Evolutionary conservation across 1,139 yeast species (phyloP).

Genomic region (Taphrina flavorubra): DNA sequence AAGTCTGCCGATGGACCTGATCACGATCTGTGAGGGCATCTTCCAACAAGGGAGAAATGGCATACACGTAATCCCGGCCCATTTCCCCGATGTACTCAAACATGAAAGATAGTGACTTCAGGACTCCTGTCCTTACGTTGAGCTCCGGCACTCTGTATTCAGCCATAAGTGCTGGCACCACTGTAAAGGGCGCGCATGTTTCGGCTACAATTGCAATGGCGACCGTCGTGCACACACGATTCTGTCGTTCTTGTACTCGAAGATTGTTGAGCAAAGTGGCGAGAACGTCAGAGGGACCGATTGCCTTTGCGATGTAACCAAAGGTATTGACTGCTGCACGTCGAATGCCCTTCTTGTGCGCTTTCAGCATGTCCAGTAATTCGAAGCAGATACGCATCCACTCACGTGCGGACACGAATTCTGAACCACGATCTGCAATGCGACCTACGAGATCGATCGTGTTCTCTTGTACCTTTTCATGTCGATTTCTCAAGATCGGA

Average conservation of each 20-base stretch:
- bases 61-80: slow-evolving; percentile 81
- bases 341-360: slow-evolving; percentile 78
- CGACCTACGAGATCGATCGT: slow-evolving; percentile 80
- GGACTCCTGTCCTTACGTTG: slow-evolving; percentile 93
- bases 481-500: slow-evolving; percentile 87
- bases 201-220: slow-evolving; percentile 98
- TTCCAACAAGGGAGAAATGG: slow-evolving; percentile 79
- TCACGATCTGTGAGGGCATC: slow-evolving; percentile 93
- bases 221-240: slow-evolving; percentile 96
- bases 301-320: slow-evolving; percentile 87
- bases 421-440: slow-evolving; percentile 84
- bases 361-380: slow-evolving; percentile 83
- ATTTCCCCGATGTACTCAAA: slow-evolving; percentile 89
- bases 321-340: slow-evolving; percentile 88
- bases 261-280: slow-evolving; percentile 83
- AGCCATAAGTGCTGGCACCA: slow-evolving; percentile 94
- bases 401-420: slow-evolving; percentile 85
- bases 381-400: slow-evolving; percentile 98
- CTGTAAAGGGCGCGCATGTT: slow-evolving; percentile 90
- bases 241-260: slow-evolving; percentile 92
- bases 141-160: slow-evolving; percentile 92
- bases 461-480: slow-evolving; percentile 88
- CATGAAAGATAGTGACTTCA: slow-evolving; percentile 89
- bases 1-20: slow-evolving; percentile 92
- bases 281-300: slow-evolving; percentile 95